Percentiles rank a stretch among this genome's conserved stretches.
phyloP scores from a whole-genome alignment of 2,329 filamentous ascomycete species.

The Fusarium sp. region DNA sequence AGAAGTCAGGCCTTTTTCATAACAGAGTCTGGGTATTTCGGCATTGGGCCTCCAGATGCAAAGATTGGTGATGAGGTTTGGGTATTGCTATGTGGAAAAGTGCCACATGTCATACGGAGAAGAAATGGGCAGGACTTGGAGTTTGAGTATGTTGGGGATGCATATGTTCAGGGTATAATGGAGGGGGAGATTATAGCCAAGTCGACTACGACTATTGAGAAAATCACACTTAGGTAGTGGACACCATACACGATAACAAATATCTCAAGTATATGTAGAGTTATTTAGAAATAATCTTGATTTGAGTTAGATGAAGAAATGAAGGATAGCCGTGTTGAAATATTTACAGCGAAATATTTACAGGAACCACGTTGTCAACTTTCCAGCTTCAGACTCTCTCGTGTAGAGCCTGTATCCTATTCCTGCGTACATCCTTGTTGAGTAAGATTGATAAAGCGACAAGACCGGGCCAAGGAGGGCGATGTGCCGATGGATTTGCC shows the following conservation, averaged over 20 bases:
- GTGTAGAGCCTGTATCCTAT: background rate
- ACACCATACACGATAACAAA: rapidly evolving
- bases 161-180: slow-evolving; percentile 3
- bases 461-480: background rate
- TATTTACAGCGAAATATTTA: background rate
- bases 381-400: background rate
- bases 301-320: background rate
- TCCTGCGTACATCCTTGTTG: background rate
- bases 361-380: background rate
- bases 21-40: background rate
- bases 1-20: background rate
- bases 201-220: background rate
- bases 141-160: background rate
- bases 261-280: background rate
- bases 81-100: background rate
- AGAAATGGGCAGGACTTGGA: background rate
- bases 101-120: background rate
- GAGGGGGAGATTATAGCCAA: background rate
- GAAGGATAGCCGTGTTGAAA: background rate
- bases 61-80: background rate
- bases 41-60: background rate
- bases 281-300: background rate
- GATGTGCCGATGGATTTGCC: too few relatives aligned
- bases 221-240: background rate
- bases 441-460: background rate